Conservation (phyloP, 352 stramenopile species). For the Globisporangium perplexum region DNA sequence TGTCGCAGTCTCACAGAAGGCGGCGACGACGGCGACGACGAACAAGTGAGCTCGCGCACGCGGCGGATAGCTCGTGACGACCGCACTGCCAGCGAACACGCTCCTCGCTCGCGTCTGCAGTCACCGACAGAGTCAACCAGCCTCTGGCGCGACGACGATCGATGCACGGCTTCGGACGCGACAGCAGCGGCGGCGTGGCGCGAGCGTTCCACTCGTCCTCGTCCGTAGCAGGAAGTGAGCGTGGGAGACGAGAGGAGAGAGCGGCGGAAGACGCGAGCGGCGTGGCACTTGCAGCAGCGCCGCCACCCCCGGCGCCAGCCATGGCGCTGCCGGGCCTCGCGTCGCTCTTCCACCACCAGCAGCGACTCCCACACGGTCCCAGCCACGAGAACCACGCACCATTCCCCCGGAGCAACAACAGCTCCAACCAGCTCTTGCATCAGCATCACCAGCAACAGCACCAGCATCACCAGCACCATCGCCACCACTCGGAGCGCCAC, state of each 20-base stretch:
- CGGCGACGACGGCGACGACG: background rate
- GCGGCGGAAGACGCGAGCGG: background rate
- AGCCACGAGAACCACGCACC: background rate
- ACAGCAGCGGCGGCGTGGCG: background rate
- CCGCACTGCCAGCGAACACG: background rate
- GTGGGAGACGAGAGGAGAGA: background rate
- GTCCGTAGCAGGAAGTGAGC: background rate
- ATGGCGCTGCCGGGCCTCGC: constrained; percentile 1
- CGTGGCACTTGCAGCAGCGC: background rate
- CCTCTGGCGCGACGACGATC: too few species aligned
- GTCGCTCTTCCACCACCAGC: constrained; percentile 3
- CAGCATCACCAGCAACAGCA: background rate
- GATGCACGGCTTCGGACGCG: background rate
- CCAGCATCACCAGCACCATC: background rate
- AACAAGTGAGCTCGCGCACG: too few species aligned
- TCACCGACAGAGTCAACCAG: too few species aligned
- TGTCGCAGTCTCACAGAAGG: too few species aligned
- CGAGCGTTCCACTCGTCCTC: background rate
- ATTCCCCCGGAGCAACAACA: background rate
- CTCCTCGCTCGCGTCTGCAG: background rate
- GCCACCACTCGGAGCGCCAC: background rate
- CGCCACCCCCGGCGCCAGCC: background rate
- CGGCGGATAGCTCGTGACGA: too few species aligned
- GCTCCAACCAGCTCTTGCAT: background rate
- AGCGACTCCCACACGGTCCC: background rate